Percentiles rank a stretch among this genome's conserved stretches.
phyloP scores from a whole-genome alignment of 805 yeast genomes.

The Candida oleophila region DNA sequence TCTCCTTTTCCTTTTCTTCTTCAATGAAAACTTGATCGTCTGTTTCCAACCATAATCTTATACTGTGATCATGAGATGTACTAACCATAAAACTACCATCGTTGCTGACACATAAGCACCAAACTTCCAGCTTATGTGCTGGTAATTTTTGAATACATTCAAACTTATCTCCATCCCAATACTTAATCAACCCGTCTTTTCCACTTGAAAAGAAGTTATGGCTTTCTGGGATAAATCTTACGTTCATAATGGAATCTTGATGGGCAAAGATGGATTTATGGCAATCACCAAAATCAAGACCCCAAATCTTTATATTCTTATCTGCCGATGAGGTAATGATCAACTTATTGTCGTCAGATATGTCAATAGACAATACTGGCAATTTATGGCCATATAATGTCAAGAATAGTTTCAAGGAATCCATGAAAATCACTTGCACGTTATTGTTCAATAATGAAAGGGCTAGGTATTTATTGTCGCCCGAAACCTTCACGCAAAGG shows the following conservation, averaged over 20 bases:
- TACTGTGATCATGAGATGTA: constrained; percentile 90
- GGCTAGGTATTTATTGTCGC: constrained; percentile 75
- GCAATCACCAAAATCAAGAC: constrained; percentile 98
- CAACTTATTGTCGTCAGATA: constrained; percentile 83
- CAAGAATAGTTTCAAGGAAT: constrained; percentile 81
- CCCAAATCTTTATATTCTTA: constrained; percentile 97
- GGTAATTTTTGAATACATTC: constrained; percentile 85
- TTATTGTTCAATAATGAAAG: constrained; percentile 87
- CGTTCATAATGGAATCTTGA: constrained; percentile 91
- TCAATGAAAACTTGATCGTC: constrained; percentile 95
- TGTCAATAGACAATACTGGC: constrained; percentile 91
- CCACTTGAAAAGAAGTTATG: constrained; percentile 89
- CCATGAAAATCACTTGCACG: constrained; percentile 90
- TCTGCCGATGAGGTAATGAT: constrained; percentile 94
- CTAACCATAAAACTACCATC: constrained; percentile 73
- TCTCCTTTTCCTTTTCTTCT: constrained; percentile 93
- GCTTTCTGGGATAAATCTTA: constrained; percentile 76
- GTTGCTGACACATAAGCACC: constrained; percentile 80
- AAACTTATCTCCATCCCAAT: constrained; percentile 98
- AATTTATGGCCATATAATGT: constrained; percentile 94
- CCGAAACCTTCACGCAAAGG: constrained; percentile 73
- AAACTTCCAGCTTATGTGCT: constrained; percentile 87
- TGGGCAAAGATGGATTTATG: constrained; percentile 96
- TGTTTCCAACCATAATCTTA: constrained; percentile 90
- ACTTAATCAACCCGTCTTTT: constrained; percentile 85